A percentile compares a stretch with the other conserved stretches of the same genome.
phyloP scores from a whole-genome alignment of 208 protist species.

The Acanthamoeba sp. region DNA sequence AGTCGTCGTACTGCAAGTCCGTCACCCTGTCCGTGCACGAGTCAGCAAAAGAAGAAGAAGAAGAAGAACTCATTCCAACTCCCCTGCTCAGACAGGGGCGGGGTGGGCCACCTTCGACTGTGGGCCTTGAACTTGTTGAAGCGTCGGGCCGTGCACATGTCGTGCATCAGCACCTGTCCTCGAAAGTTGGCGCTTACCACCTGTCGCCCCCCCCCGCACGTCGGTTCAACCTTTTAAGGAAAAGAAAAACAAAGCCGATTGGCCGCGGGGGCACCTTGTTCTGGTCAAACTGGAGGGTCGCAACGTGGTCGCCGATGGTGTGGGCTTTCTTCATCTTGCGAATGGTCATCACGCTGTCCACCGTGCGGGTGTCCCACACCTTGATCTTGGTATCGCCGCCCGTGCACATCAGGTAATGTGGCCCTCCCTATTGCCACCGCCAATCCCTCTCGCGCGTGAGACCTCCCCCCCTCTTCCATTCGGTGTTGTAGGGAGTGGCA shows the following conservation, averaged over 20 bases:
- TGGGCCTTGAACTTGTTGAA: constrained; percentile 60
- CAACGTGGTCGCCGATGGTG: neutral
- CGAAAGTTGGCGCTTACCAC: neutral
- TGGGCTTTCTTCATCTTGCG: constrained; percentile 58
- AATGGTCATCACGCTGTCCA: constrained; percentile 25
- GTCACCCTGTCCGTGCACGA: neutral
- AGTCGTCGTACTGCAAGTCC: constrained; percentile 52
- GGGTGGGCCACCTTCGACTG: neutral
- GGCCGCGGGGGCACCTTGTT: constrained; percentile 50
- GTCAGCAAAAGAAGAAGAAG: neutral
- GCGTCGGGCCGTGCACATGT: neutral
- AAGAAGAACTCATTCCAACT: neutral
- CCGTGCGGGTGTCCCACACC: constrained; percentile 48
- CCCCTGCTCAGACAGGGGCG: no score
- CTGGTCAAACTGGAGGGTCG: constrained; percentile 45
- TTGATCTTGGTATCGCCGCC: constrained; percentile 64
- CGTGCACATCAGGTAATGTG: constrained; percentile 62
- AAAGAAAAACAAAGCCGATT: neutral
- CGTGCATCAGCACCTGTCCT: constrained; percentile 21
- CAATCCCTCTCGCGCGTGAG: no score
- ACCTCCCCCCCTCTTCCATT: no score
- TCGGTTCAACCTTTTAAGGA: neutral
- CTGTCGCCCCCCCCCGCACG: neutral
- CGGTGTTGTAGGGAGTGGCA: neutral
- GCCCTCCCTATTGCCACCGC: neutral